phyloP scores from a whole-genome alignment of 2,329 filamentous ascomycete species.

The Neofusicoccum cordaticola region DNA sequence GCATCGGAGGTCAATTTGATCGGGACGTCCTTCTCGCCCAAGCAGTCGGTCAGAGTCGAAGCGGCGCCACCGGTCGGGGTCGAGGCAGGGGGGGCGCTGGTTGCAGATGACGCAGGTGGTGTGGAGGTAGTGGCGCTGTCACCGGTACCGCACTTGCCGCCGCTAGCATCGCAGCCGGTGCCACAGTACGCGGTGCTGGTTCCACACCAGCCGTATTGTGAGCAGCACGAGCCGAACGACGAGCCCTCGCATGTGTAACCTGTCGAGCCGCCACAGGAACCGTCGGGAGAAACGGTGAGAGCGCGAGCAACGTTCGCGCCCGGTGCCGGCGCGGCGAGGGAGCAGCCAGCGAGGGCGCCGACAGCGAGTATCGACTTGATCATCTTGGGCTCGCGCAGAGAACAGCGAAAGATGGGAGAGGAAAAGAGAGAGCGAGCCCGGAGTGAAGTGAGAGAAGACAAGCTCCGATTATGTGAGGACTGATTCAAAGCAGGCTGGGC shows the following conservation, averaged over 20 bases:
- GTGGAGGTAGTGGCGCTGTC: background rate
- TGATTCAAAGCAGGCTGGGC: background rate
- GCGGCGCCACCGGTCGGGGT: conserved; percentile 1
- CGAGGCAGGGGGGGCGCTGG: background rate
- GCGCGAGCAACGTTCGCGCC: background rate
- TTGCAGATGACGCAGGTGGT: background rate
- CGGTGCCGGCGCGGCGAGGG: conserved; percentile 7
- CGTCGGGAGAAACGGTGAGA: conserved; percentile 16
- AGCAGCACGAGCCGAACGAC: conserved; percentile 15
- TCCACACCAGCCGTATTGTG: conserved; percentile 18
- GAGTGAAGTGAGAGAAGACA: background rate
- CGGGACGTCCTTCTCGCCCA: conserved; percentile 34
- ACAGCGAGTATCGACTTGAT: conserved; percentile 11
- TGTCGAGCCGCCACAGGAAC: conserved; percentile 15
- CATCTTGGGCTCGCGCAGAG: background rate
- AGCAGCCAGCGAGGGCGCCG: conserved; percentile 1
- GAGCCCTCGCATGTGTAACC: conserved; percentile 19
- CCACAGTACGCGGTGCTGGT: conserved; percentile 12
- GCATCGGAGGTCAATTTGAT: conserved; percentile 18
- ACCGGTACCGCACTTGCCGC: conserved; percentile 1
- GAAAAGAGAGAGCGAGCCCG: background rate
- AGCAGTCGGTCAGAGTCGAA: conserved; percentile 26
- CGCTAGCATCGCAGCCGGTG: conserved; percentile 15
- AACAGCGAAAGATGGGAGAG: too few relatives aligned
- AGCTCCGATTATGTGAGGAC: background rate